Base-by-base conservation (phyloP, 805 yeast species). In the Wickerhamiella shivajii region DNA sequence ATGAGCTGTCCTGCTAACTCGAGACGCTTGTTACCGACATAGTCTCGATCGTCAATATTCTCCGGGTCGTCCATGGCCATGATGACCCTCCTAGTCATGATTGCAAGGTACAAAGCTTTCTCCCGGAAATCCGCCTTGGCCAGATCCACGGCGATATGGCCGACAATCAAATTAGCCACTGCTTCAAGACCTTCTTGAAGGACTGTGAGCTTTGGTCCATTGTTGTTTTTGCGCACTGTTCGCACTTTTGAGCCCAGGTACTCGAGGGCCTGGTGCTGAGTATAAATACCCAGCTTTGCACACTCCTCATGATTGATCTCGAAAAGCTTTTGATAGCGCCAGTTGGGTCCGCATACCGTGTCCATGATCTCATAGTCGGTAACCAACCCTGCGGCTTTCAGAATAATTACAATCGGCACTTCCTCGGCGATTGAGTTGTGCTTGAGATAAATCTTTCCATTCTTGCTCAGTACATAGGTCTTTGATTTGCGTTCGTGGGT, bases 401-500 rank as follows among this genome's bases (percentile, higher is more conserved):
- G 63, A 2, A 80, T 84, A 40, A 90, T 66, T 5, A 83, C 97
- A 46, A 90, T 87, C 3, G 98, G 98, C 12, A 90, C 69, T 53
- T 90, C 98, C 56, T 90, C 98, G 45, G 80, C 69, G 43, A 90
- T 78, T 39, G 97, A 87, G 59, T 90, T 90, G 59, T 90, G 98
- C 53, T 90, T 90, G 47, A 90, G 64, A 53, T 78, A 90, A 12
- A 90, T 81, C 44, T 75, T 78, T 33, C 74, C 90, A 53, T 85
- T 79, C 47, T 87, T 87, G 21, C 96, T 79, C 25, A 90, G 75
- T 25, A 90, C 95, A 51, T 90, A 90, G 0, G 98, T 90, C 53
- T 90, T 90, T 17, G 97, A 87, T 55, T 87, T 92, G 58, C 98
- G 73, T 59, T 90, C 99, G 56, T 90, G 98, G 1, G 99, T 87